These are phyloP conservation scores for Arabidopsis arenosa DNA, from an alignment of 345 rosid genomes.

Conservation along the genomic window DNA sequence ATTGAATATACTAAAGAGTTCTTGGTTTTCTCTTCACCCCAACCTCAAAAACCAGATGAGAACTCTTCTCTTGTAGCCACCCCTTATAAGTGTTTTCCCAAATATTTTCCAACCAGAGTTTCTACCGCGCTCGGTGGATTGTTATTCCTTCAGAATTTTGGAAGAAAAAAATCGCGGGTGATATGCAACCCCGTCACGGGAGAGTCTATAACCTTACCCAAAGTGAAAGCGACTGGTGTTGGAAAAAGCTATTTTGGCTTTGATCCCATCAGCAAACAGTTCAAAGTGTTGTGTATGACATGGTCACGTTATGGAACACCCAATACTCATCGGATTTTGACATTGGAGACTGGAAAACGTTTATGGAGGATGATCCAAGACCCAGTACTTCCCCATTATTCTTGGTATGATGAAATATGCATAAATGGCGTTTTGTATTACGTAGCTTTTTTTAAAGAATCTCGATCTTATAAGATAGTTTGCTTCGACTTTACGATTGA, in stretches of 20 bases:
- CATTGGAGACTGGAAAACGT: constrained; percentile 1
- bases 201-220: neutral
- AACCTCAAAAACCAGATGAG: neutral
- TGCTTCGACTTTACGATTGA: constrained; percentile 11
- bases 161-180: neutral
- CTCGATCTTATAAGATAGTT: neutral
- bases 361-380: neutral
- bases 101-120: neutral
- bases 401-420: neutral
- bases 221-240: neutral
- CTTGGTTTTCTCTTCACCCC: neutral
- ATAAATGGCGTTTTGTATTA: constrained; percentile 23
- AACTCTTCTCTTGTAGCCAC: constrained; percentile 14
- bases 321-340: constrained; percentile 23
- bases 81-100: neutral
- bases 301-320: neutral
- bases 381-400: neutral
- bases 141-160: neutral
- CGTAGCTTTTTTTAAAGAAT: neutral
- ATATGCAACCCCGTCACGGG: neutral
- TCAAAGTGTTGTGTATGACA: constrained; percentile 23
- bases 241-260: neutral
- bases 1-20: neutral
- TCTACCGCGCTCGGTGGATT: neutral
- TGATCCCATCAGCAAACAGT: neutral